Evolutionary conservation across 225 moss, liverwort and hornwort genomes (phyloP).

Genomic region (Lunularia cruciata): DNA sequence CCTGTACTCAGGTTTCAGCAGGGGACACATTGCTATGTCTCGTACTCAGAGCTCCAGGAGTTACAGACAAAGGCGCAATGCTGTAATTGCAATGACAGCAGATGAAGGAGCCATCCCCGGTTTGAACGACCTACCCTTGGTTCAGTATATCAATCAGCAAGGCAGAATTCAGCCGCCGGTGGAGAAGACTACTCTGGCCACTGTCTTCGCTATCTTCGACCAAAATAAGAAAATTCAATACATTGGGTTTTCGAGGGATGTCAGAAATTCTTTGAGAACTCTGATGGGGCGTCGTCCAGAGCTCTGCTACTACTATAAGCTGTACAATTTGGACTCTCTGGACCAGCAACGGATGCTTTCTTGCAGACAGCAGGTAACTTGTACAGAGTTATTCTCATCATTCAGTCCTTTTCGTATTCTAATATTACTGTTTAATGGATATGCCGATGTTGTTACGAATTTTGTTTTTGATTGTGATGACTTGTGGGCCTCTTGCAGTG

Average conservation of each 20-base stretch:
- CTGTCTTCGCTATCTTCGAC: conserved; percentile 82
- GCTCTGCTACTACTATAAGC: conserved; percentile 73
- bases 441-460: no score
- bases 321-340: conserved; percentile 71
- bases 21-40: conserved; percentile 19
- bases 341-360: conserved; percentile 84
- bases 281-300: conserved; percentile 95
- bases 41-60: conserved; percentile 8
- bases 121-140: conserved; percentile 58
- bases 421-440: no score
- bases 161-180: conserved; percentile 89
- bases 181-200: conserved; percentile 56
- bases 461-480: conserved; percentile 1
- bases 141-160: conserved; percentile 74
- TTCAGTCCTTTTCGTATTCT: no score
- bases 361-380: conserved; percentile 64
- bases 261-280: conserved; percentile 83
- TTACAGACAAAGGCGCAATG: conserved; percentile 8
- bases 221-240: conserved; percentile 64
- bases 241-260: conserved; percentile 94
- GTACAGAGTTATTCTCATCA: not conserved
- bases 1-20: not conserved
- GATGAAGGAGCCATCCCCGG: conserved; percentile 38
- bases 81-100: conserved; percentile 38
- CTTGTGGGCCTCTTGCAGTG: conserved; percentile 53